Evolutionary conservation across 2,329 filamentous ascomycete genomes (phyloP), one percentile per base, ranked within the genome.

Genomic region (Elsinoe arachidis): DNA sequence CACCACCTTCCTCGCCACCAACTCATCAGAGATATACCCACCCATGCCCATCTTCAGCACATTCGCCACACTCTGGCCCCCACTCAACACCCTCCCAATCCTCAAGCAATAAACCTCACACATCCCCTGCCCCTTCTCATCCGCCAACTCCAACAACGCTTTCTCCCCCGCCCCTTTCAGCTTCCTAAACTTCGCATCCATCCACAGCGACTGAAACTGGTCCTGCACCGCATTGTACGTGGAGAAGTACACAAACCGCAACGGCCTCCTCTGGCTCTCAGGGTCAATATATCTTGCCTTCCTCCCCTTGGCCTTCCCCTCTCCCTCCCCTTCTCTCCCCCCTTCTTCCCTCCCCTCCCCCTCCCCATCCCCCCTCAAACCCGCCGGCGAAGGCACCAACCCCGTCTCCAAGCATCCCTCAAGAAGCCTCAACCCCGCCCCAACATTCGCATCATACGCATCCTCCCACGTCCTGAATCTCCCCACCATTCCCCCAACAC

Each of bases 171-270:
- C 68, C 1, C 69, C 69, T 58, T 72, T 72, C 55, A 67, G 68
- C 59, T 69, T 69, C 37, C 69, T 57, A 19, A 61, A 66, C 33
- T 70, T 66, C 21, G 59, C 65, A 58, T 61, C 64, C 17, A 66
- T 43, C 73, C 72, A 76, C 35, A 76, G 59, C 12, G 64, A 65
- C 52, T 68, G 68, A 19, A 66, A 67, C 61, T 71, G 67, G 59
- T 76, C 69, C 57, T 71, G 68, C 60, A 75, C 72, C 14, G 72
- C 69, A 19, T 69, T 65, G 51, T 63, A 68, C 12, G 68, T 70
- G 52, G 68, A 70, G 17, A 73, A 60, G 61, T 73, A 76, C 2
- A 77, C 62, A 59, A 77, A 77, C 1, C 73, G 66, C 59, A 78
- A 77, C 35, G 61, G 58, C 14, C 39, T 59, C 55, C 59, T 60